A percentile compares a stretch with the other conserved stretches of the same genome.
phyloP scores from a whole-genome alignment of 129 eudicot species.

The Centella asiatica region DNA sequence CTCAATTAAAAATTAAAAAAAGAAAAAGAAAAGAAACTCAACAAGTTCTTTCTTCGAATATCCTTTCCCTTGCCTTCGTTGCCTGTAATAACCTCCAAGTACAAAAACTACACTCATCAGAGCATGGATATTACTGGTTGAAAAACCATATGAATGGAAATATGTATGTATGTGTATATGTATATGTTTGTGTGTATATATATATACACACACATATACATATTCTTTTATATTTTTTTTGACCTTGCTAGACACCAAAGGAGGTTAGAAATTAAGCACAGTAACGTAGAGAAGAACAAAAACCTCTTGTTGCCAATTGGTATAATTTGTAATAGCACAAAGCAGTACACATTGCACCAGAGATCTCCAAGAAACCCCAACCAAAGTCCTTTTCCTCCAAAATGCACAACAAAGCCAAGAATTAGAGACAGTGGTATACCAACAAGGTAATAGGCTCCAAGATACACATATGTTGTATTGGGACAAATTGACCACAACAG shows the following conservation, averaged over 20 bases:
- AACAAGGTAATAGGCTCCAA: constrained; percentile 18
- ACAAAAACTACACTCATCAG: neutral
- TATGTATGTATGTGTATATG: too few relatives aligned
- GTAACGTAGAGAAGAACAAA: neutral
- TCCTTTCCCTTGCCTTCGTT: constrained; percentile 12
- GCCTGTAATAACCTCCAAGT: constrained; percentile 9
- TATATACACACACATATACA: neutral
- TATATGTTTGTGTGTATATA: too few relatives aligned
- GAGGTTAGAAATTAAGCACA: too few relatives aligned
- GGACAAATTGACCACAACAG: too few relatives aligned
- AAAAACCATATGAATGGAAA: neutral
- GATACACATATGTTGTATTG: constrained; percentile 25
- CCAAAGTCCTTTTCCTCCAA: constrained; percentile 22
- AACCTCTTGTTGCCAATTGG: constrained; percentile 21
- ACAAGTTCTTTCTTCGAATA: neutral
- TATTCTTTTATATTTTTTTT: too few relatives aligned
- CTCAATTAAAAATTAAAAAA: neutral
- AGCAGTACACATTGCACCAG: constrained; percentile 14
- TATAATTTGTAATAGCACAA: neutral
- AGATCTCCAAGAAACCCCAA: constrained; percentile 11
- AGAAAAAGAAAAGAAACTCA: too few relatives aligned
- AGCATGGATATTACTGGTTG: neutral
- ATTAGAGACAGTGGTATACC: constrained; percentile 19
- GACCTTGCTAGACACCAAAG: too few relatives aligned
- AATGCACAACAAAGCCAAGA: constrained; percentile 14